Evolutionary conservation across 768 basidiomycete species (phyloP).

Genomic region (Mycena crocata): DNA sequence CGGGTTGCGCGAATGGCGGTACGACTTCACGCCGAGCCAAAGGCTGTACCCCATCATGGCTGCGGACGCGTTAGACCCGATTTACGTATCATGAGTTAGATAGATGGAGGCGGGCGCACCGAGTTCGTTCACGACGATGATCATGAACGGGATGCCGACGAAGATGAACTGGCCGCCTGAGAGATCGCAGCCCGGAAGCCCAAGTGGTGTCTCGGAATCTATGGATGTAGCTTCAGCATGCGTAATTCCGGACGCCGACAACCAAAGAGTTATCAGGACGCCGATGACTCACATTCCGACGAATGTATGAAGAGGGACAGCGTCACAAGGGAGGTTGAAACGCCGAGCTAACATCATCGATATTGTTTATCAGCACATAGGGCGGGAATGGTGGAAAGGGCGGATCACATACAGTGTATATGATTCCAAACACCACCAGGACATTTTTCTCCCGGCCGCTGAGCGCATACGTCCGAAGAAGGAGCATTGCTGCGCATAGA

Average conservation of each 20-base stretch:
- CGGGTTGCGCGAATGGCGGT: constrained; percentile 4
- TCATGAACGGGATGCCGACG: constrained; percentile 25
- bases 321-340: background rate
- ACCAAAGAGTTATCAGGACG: too few relatives aligned
- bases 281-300: background rate
- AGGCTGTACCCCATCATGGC: constrained; percentile 26
- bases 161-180: constrained; percentile 16
- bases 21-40: constrained; percentile 2
- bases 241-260: too few relatives aligned
- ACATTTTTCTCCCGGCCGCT: constrained; percentile 7
- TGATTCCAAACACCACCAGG: background rate
- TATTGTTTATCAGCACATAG: background rate
- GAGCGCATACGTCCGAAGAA: constrained; percentile 24
- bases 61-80: too few relatives aligned
- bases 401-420: constrained; percentile 1
- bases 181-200: constrained; percentile 17
- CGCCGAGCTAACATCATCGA: too few relatives aligned
- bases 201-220: constrained; percentile 1
- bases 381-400: background rate
- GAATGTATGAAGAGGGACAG: background rate
- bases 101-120: background rate
- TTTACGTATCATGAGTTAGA: background rate
- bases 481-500: constrained; percentile 13
- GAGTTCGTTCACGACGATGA: constrained; percentile 18
- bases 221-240: background rate